Evolutionary conservation across 2,329 filamentous ascomycete genomes (phyloP).

Genomic region (Scorias spongiosa): DNA sequence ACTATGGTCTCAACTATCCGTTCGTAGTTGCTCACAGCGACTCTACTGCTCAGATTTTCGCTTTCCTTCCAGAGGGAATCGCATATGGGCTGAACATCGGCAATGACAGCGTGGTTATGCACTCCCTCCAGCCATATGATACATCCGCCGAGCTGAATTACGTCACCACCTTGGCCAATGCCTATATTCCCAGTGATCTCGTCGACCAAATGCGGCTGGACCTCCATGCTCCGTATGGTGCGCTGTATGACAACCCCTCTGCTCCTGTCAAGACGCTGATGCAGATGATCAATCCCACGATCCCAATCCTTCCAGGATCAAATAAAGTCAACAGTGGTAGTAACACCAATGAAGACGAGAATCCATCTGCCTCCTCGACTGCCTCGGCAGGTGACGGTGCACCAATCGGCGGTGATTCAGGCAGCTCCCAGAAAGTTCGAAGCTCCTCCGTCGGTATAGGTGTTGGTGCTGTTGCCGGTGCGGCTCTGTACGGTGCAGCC

Average conservation of each 20-base stretch:
- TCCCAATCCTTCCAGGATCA: slow-evolving; percentile 47
- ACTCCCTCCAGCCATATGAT: slow-evolving; percentile 61
- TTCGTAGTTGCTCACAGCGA: slow-evolving; percentile 60
- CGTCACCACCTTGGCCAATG: slow-evolving; percentile 59
- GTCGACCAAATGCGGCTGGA: slow-evolving; percentile 48
- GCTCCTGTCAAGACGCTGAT: slow-evolving; percentile 52
- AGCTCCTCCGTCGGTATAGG: slow-evolving; percentile 56
- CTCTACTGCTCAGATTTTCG: slow-evolving; percentile 74
- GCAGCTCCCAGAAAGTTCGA: slow-evolving; percentile 41
- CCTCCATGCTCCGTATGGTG: slow-evolving; percentile 55
- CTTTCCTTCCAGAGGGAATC: slow-evolving; percentile 57
- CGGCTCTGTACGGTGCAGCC: slow-evolving; percentile 76
- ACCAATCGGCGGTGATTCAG: slow-evolving; percentile 34
- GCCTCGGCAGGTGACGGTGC: slow-evolving; percentile 29
- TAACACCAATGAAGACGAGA: slow-evolving; percentile 26
- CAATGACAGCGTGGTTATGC: slow-evolving; percentile 44
- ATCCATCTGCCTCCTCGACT: slow-evolving; percentile 20
- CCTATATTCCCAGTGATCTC: slow-evolving; percentile 30
- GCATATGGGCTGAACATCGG: slow-evolving; percentile 43
- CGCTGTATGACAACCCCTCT: slow-evolving; percentile 56
- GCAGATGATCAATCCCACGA: slow-evolving; percentile 66
- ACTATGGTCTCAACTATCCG: slow-evolving; percentile 63
- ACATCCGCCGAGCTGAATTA: slow-evolving; percentile 55
- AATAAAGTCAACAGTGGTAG: slow-evolving; percentile 24
- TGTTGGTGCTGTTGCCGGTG: slow-evolving; percentile 60